A percentile compares a stretch with the other conserved stretches of the same genome.
Evolutionary conservation across 257 asterid genomes (phyloP).

Genomic region (Nicotiana otophora): DNA sequence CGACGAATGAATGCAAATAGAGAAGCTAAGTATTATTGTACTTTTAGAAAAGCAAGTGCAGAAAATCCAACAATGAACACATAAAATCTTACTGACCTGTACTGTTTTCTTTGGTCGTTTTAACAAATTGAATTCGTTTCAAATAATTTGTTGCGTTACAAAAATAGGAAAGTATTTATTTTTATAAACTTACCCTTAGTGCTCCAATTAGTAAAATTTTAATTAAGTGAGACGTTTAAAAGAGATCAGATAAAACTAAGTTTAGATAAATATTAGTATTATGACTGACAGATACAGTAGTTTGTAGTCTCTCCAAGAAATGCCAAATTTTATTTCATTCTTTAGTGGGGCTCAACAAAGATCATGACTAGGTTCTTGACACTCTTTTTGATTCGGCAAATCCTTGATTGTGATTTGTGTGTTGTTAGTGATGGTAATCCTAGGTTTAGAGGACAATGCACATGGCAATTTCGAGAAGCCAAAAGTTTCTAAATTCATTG

Average conservation of each 20-base stretch:
- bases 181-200: not conserved
- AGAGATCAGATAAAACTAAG: too few relatives aligned
- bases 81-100: not conserved
- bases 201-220: not conserved
- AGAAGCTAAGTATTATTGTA: not conserved
- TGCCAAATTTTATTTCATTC: not conserved
- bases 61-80: not conserved
- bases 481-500: not conserved
- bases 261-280: not conserved
- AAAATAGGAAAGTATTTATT: not conserved
- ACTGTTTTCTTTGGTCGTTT: not conserved
- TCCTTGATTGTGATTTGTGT: not conserved
- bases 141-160: not conserved
- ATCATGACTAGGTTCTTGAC: not conserved
- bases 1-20: not conserved
- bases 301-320: not conserved
- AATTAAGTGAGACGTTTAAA: too few relatives aligned
- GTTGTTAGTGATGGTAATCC: not conserved
- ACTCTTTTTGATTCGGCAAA: not conserved
- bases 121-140: not conserved
- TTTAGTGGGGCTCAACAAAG: not conserved
- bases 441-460: slow-evolving; percentile 7
- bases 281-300: too few relatives aligned
- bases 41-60: not conserved
- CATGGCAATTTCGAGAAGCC: not conserved